Conservation (phyloP, 306 rosid genomes). For the Gastrolobium villosum region DNA sequence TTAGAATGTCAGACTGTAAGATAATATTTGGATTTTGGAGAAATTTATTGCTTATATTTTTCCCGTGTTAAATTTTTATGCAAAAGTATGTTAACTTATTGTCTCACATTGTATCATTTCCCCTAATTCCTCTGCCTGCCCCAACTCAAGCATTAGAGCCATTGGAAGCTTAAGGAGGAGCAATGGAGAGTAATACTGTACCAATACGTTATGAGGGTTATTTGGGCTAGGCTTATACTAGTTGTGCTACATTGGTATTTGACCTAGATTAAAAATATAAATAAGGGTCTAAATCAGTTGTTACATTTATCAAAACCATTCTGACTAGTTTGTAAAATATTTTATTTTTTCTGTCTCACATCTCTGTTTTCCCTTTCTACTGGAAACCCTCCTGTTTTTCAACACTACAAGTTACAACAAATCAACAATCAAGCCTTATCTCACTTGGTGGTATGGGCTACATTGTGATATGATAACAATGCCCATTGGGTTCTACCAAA, state of each 20-base stretch:
- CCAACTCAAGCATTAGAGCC: slow-evolving; percentile 16
- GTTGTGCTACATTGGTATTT: slow-evolving; percentile 6
- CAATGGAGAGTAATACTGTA: neutral
- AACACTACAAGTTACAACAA: neutral
- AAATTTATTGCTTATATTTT: neutral
- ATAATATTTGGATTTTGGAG: slow-evolving; percentile 31
- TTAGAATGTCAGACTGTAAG: slow-evolving; percentile 11
- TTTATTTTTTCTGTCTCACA: neutral
- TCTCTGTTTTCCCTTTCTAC: neutral
- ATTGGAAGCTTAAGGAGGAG: slow-evolving; percentile 32
- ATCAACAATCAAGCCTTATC: slow-evolving; percentile 3
- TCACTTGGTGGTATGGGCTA: slow-evolving; percentile 1
- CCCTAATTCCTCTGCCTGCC: slow-evolving; percentile 27
- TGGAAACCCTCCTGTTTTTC: slow-evolving; percentile 2
- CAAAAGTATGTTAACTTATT: neutral
- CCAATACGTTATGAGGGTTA: slow-evolving; percentile 1
- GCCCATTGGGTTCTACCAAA: neutral
- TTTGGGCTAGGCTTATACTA: slow-evolving; percentile 17
- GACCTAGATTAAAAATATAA: slow-evolving; percentile 31
- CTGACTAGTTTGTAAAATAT: neutral
- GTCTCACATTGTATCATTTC: slow-evolving; percentile 12
- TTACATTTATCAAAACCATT: slow-evolving; percentile 23
- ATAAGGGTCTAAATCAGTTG: slow-evolving; percentile 19
- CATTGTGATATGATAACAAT: slow-evolving; percentile 6
- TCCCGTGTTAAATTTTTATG: neutral